Conservation (phyloP, 352 stramenopile genomes). For the Thraustochytrium aureum region DNA sequence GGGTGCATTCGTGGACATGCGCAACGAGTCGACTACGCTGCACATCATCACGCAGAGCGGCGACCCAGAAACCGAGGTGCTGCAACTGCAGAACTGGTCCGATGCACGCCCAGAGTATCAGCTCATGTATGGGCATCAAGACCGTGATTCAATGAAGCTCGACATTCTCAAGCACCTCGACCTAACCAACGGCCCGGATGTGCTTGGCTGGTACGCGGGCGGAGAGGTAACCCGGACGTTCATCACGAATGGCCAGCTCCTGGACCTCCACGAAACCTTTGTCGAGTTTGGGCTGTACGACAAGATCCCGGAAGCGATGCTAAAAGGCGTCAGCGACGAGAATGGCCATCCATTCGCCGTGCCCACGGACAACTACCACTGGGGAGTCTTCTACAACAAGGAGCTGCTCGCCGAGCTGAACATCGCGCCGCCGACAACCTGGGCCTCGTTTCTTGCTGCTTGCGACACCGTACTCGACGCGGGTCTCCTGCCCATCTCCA, state of each 20-base stretch:
- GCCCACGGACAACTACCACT: not conserved
- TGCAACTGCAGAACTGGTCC: too few species aligned
- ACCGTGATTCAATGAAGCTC: too few species aligned
- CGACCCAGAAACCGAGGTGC: too few species aligned
- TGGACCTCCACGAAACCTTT: not conserved
- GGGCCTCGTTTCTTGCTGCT: not conserved
- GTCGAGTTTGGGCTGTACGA: not conserved
- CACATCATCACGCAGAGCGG: too few species aligned
- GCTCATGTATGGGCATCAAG: too few species aligned
- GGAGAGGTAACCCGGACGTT: not conserved
- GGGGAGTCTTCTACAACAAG: not conserved
- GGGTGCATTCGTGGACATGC: too few species aligned
- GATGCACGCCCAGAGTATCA: too few species aligned
- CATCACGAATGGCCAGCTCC: not conserved
- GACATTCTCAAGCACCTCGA: not conserved
- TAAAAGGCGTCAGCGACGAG: not conserved
- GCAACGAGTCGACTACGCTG: too few species aligned
- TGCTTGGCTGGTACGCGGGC: not conserved
- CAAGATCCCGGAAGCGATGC: not conserved
- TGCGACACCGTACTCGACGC: not conserved
- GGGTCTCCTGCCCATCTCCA: not conserved
- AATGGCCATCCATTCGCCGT: not conserved
- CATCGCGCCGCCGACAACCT: not conserved
- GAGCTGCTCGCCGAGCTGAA: not conserved
- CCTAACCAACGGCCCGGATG: not conserved